Evolutionary conservation across 2,329 filamentous ascomycete genomes (phyloP).

Genomic region (Ampelomyces quisqualis): DNA sequence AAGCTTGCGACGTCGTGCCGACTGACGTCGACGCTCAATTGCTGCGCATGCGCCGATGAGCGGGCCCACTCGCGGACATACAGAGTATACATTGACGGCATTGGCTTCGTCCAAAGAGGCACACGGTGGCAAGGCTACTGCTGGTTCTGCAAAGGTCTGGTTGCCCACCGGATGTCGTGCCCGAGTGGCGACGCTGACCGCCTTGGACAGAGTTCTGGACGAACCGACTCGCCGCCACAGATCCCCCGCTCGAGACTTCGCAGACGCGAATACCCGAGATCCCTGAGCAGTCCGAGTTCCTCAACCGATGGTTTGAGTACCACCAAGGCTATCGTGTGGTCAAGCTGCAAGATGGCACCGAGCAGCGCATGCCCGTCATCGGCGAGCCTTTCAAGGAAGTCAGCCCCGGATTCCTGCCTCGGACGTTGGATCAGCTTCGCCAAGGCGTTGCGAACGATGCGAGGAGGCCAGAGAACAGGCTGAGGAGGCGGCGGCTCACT

Average conservation of each 20-base stretch:
- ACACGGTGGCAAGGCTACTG: conserved; percentile 55
- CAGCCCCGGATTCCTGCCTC: conserved; percentile 49
- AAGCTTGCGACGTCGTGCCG: conserved; percentile 48
- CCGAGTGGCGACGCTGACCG: conserved; percentile 10
- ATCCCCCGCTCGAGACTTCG: conserved; percentile 44
- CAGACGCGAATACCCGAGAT: conserved; percentile 51
- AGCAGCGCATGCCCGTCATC: conserved; percentile 48
- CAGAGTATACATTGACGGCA: conserved; percentile 51
- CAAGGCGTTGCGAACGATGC: conserved; percentile 32
- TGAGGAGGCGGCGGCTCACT: conserved; percentile 23
- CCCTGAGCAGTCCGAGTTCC: conserved; percentile 51
- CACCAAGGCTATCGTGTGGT: conserved; percentile 50
- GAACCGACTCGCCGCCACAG: conserved; percentile 47
- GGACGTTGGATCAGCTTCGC: conserved; percentile 50
- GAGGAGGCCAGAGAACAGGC: conserved; percentile 32
- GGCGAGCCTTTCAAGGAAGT: conserved; percentile 53
- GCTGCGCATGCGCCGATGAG: conserved; percentile 47
- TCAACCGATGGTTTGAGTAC: conserved; percentile 53
- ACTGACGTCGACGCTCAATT: conserved; percentile 44
- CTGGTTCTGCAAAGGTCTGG: conserved; percentile 51
- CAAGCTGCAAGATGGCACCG: conserved; percentile 44
- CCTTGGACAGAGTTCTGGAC: conserved; percentile 49
- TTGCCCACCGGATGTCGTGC: not conserved
- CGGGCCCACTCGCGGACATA: conserved; percentile 48
- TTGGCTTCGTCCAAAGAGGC: conserved; percentile 52